Base-by-base conservation (phyloP, 1,284 basidiomycete genomes). In the Blastosporella zonata region DNA sequence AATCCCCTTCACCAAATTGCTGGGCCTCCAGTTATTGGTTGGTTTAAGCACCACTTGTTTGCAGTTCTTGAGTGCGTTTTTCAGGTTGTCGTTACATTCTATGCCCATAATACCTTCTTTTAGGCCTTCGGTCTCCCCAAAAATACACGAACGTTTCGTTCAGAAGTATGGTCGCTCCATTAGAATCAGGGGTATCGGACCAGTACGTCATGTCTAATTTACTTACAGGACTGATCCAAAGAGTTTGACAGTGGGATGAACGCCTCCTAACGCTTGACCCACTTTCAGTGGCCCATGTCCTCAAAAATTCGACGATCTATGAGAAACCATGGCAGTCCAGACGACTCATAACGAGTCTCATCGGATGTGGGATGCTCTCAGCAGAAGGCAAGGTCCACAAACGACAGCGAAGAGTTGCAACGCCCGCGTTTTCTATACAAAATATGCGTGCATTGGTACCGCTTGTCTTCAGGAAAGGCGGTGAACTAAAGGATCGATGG, bases 281-380 rank as follows among this genome's bases (percentile, higher is more conserved):
- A 4, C 62, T 78, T n/a, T 82, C 88, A 0, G 62, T 91, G 28
- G 64, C 74, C 8, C 78, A 91, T 60, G 71, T 91, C 13, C 68
- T 90, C 47, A 89, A 87, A 62, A 74, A 87, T 51, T 74, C 78
- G 0, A 73, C 72, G 13, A 71, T 81, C 22, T 91, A 90, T 61
- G 82, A 90, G 64, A 91, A 91, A 58, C 88, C 89, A 12, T 86
- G 81, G 82, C 82, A 84, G 56, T 87, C 88, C 2, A 79, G 87
- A 31, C 70, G 73, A 31, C 63, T 90, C 43, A 89, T 91, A 33
- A 77, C 80, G n/a, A 71, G 73, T 52, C 74, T 91, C 50, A 87
- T 91, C 55, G 88, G 89, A 0, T 78, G 79, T 53, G 87, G 88
- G 2, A 81, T 90, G 78, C 76, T 90, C 25, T 78, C 85, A 17